A percentile compares a stretch with the other conserved stretches of the same genome.
Conservation (phyloP, 2,329 filamentous ascomycete genomes). For the Elsinoe perseae region DNA sequence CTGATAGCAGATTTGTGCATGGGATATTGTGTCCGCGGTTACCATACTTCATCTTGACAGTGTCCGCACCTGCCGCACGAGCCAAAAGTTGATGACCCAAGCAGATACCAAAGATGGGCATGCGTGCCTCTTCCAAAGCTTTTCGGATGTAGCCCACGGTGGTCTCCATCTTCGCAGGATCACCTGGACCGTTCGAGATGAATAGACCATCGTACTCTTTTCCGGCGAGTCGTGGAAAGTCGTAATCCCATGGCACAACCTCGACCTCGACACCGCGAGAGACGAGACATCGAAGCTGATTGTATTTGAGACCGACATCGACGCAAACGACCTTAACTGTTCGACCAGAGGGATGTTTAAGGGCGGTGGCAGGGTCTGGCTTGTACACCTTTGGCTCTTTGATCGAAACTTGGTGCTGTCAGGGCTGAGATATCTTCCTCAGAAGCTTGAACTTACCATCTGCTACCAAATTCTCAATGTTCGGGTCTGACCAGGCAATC, state of each 20-base stretch:
- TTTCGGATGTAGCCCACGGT: slow-evolving; percentile 73
- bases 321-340: slow-evolving; percentile 81
- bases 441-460: slow-evolving; percentile 61
- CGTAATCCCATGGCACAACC: slow-evolving; percentile 92
- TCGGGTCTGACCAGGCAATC: slow-evolving; percentile 85
- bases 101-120: slow-evolving; percentile 92
- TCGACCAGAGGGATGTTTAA: slow-evolving; percentile 83
- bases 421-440: slow-evolving; percentile 16
- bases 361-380: slow-evolving; percentile 60
- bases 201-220: slow-evolving; percentile 94
- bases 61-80: slow-evolving; percentile 75
- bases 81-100: slow-evolving; percentile 90
- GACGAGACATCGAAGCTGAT: slow-evolving; percentile 89
- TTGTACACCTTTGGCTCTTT: slow-evolving; percentile 78
- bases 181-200: slow-evolving; percentile 94
- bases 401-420: slow-evolving; percentile 64
- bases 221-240: slow-evolving; percentile 68
- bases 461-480: slow-evolving; percentile 83
- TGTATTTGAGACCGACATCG: slow-evolving; percentile 97
- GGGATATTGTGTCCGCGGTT: slow-evolving; percentile 98
- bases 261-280: slow-evolving; percentile 86
- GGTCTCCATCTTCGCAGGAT: slow-evolving; percentile 73
- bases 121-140: slow-evolving; percentile 69
- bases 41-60: slow-evolving; percentile 97
- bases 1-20: slow-evolving; percentile 89